Evolutionary conservation across 2,329 filamentous ascomycete genomes (phyloP), one percentile per base, ranked within the genome.

Genomic region (Madurella mycetomatis): DNA sequence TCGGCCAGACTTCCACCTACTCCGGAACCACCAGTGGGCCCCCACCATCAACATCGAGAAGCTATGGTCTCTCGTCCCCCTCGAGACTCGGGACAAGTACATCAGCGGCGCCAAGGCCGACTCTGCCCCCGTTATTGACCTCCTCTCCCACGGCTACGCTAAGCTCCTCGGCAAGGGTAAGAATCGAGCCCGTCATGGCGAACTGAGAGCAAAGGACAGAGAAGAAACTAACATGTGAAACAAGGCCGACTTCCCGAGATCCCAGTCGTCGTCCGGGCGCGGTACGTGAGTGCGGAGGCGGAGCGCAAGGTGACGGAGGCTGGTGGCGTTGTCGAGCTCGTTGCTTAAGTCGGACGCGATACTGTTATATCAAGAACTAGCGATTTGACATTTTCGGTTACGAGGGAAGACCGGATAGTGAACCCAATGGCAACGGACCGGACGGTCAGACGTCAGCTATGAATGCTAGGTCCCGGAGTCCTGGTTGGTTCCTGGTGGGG

Each of bases 281-380:
- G 94, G 75, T 97, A 91, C 82, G 89, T 99, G 78, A 91, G 86
- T 83, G 88, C 88, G 75, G 86, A 96, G 76, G 94, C 94, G 66
- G 94, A 99, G 87, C 83, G 90, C 81, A 99, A 99, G 88, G 96
- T 99, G 79, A 95, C 89, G 75, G 90, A 94, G 77, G 92, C 92
- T 70, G 94, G 94, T 76, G 92, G 92, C 78, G 89, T 96, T 71
- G 82, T 95, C 70, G 90, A 96, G 84, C 84, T 96, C 75, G 90
- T 96, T 72, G 92, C 91, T 79, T 96, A 88, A 82, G 57, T 53
- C 50, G 58, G 51, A 58, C 54, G 56, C 53, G 49, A 54, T 56
- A 56, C 47, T 59, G 55, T 43, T 61, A 62, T 58, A 58, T 58
- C 55, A 62, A 62, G 59, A 58, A 60, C 53, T 58, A 60, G 61